These are phyloP conservation scores for Pseudogymnoascus pannorum DNA, from an alignment of 2,329 filamentous ascomycete genomes.

Conservation along the genomic window DNA sequence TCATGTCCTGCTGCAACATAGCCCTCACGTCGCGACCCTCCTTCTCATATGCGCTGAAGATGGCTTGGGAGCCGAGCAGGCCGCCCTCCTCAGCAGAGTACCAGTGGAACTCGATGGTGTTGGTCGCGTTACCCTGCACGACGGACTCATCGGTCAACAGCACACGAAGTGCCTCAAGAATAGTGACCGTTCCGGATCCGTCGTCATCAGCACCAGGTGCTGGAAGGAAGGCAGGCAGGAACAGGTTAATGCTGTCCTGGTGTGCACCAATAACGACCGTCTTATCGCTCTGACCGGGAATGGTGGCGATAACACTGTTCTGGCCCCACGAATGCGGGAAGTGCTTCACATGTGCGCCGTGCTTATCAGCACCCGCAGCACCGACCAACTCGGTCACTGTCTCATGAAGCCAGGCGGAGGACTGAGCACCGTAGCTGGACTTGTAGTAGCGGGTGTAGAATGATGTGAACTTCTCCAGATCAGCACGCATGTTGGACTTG, in stretches of 20 bases:
- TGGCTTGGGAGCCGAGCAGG: conserved; percentile 78
- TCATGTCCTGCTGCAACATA: conserved; percentile 99
- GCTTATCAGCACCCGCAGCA: conserved; percentile 59
- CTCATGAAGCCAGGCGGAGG: conserved; percentile 76
- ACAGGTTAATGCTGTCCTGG: conserved; percentile 92
- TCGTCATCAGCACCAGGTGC: conserved; percentile 96
- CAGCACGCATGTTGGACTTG: conserved; percentile 67
- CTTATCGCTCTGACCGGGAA: conserved; percentile 76
- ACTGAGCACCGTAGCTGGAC: conserved; percentile 70
- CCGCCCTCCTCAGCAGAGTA: conserved; percentile 88
- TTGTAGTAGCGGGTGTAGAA: conserved; percentile 82
- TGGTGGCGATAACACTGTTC: conserved; percentile 81
- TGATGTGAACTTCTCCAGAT: conserved; percentile 70
- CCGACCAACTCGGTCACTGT: conserved; percentile 67
- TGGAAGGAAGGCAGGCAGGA: conserved; percentile 72
- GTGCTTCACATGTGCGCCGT: conserved; percentile 60
- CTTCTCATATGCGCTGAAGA: conserved; percentile 76
- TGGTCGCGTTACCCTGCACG: conserved; percentile 61
- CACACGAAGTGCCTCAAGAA: conserved; percentile 81
- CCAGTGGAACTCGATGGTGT: conserved; percentile 96
- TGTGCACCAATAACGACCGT: conserved; percentile 87
- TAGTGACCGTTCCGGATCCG: conserved; percentile 87
- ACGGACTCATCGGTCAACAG: conserved; percentile 68
- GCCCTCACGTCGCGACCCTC: conserved; percentile 72
- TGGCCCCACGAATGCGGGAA: conserved; percentile 86